phyloP scores from a whole-genome alignment of 2,329 filamentous ascomycete species.

The Diaporthe amygdali region DNA sequence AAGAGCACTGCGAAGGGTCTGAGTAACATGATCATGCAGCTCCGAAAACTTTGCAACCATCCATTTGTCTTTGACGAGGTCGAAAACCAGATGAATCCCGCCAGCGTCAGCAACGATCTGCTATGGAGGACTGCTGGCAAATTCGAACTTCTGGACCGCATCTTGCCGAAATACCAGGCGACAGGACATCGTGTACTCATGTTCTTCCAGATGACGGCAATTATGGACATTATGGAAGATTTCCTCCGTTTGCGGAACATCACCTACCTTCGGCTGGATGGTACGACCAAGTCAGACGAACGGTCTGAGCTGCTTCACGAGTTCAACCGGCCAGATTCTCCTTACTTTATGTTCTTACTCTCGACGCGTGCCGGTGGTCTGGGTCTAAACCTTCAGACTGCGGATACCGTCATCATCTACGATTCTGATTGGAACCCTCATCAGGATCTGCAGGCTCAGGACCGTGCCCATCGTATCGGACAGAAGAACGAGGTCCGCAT shows the following conservation, averaged over 20 bases:
- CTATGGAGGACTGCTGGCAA: slow-evolving; percentile 97
- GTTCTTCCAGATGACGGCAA: slow-evolving; percentile 99
- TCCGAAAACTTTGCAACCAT: slow-evolving; percentile 98
- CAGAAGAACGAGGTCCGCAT: slow-evolving; percentile 99
- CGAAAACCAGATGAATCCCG: slow-evolving; percentile 96
- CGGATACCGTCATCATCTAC: slow-evolving; percentile 99
- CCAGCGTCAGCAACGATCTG: slow-evolving; percentile 85
- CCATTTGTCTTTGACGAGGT: slow-evolving; percentile 98
- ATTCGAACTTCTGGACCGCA: slow-evolving; percentile 91
- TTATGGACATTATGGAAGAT: slow-evolving; percentile 99
- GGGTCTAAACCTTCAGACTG: slow-evolving; percentile 94
- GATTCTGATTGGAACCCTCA: slow-evolving; percentile 99
- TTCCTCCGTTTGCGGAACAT: slow-evolving; percentile 85
- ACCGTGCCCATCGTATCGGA: slow-evolving; percentile 99
- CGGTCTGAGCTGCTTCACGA: slow-evolving; percentile 86
- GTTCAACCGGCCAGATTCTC: slow-evolving; percentile 89
- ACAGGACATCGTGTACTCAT: slow-evolving; percentile 96
- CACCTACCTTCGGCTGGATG: slow-evolving; percentile 89
- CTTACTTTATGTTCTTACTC: slow-evolving; percentile 98
- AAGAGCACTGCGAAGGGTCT: slow-evolving; percentile 93
- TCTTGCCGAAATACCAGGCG: slow-evolving; percentile 90
- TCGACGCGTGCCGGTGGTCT: slow-evolving; percentile 98
- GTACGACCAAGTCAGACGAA: slow-evolving; percentile 97
- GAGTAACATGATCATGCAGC: slow-evolving; percentile 99
- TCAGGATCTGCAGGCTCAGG: slow-evolving; percentile 97